Evolutionary conservation across 106 monocot species (phyloP).

Genomic region (Cymbidium sinense): DNA sequence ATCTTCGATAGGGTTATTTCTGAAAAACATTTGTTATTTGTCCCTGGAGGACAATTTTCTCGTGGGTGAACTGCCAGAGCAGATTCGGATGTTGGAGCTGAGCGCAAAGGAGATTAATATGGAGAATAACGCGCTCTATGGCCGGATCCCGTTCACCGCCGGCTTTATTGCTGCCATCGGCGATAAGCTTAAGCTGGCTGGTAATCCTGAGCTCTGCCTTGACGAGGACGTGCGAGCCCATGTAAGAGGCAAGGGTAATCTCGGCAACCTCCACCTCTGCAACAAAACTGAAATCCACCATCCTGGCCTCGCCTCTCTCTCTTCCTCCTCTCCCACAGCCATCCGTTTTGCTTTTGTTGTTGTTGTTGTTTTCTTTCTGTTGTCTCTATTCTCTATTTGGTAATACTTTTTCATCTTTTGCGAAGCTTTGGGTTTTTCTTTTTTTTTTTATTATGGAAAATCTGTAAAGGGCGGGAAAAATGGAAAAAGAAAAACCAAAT

Average conservation of each 20-base stretch:
- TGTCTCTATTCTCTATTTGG: not conserved
- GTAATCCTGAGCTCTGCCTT: constrained; percentile 49
- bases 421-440: no score
- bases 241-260: not conserved
- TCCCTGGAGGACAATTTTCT: constrained; percentile 48
- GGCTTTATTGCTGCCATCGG: constrained; percentile 33
- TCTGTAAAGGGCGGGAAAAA: not conserved
- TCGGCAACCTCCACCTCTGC: constrained; percentile 17
- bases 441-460: not conserved
- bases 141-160: constrained; percentile 66
- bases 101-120: constrained; percentile 57
- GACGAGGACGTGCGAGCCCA: constrained; percentile 20
- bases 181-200: constrained; percentile 54
- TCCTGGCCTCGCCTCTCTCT: constrained; percentile 10
- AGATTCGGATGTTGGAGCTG: constrained; percentile 41
- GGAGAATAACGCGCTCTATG: constrained; percentile 43
- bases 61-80: constrained; percentile 44
- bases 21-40: constrained; percentile 43
- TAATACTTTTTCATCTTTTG: not conserved
- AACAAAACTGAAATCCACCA: constrained; percentile 30
- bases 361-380: not conserved
- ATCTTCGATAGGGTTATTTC: constrained; percentile 36
- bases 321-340: not conserved
- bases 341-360: not conserved
- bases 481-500: not conserved